Base-by-base conservation (phyloP, 1,284 basidiomycete species). In the Austroboletus novae-zelandiae region DNA sequence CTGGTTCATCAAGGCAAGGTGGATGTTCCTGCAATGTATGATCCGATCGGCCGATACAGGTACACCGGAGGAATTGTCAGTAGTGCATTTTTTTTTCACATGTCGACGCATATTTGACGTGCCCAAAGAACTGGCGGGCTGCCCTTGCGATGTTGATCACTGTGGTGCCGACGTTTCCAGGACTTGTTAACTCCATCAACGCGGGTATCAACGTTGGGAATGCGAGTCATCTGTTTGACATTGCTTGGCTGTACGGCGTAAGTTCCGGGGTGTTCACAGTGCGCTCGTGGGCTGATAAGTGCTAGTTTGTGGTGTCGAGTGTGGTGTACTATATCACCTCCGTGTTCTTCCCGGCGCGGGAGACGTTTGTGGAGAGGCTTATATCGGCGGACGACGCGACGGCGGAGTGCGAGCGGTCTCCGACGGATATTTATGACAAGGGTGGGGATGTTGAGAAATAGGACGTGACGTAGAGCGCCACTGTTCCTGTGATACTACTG, bases 191-290 rank as follows among this genome's bases (percentile, higher is more conserved):
- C 53, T 79, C 78, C 52, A 86, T 91, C 66, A 84, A 84, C 58
- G 61, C 79, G 2, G 72, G 69, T 17, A 76, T 88, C 57, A 49
- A 69, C 0, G 77, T 86, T 13, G 83, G 81, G n/a, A 71, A 78
- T 25, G 75, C 72, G 1, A 63, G 64, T 3, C 76, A 74, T 55
- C 61, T 88, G 9, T 89, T 83, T 60, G 78, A 85, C 59, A 74
- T 89, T 55, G 81, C 83, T 5, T 89, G 84, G 81, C 56, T 88
- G 9, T 86, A 81, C 50, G 85, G 86, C 30, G 85, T 88, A 67
- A 54, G 81, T 53, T 31, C n/a, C 43, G 11, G 30, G 43, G 35
- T 31, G 5, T 30, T 29, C 30, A 10, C 49, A 23, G 50, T 36
- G 41, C 36, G 11, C 36, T 18, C 14, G 23, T 47, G 27, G 46